Evolutionary conservation across 176 grass and related monocot species (phyloP).

Genomic region (Oryza nivara): DNA sequence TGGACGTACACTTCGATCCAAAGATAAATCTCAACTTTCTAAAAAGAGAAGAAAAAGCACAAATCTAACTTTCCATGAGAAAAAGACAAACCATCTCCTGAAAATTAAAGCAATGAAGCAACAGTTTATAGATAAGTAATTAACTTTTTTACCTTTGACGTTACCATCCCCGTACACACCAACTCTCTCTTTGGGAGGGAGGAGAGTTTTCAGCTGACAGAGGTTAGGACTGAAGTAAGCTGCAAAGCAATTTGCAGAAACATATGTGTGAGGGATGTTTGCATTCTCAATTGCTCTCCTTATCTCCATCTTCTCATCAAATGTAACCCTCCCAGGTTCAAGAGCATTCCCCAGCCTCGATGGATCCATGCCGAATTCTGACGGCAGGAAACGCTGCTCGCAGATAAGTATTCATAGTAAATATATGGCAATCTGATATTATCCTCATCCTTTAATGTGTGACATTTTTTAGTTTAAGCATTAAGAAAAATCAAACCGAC

Average conservation of each 20-base stretch:
- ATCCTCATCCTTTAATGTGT: too few relatives aligned
- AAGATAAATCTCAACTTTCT: too few relatives aligned
- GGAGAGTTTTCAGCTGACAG: slow-evolving; percentile 35
- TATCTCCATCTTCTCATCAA: slow-evolving; percentile 57
- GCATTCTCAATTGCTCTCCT: slow-evolving; percentile 56
- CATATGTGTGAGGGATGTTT: slow-evolving; percentile 61
- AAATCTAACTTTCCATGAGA: too few relatives aligned
- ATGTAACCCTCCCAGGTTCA: slow-evolving; percentile 47
- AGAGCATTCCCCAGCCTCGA: slow-evolving; percentile 58
- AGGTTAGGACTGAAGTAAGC: slow-evolving; percentile 42
- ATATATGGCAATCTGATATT: neutral
- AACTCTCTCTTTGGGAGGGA: slow-evolving; percentile 63
- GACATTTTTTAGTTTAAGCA: too few relatives aligned
- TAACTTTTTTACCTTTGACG: slow-evolving; percentile 41
- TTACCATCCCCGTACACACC: slow-evolving; percentile 49
- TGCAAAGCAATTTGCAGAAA: slow-evolving; percentile 57
- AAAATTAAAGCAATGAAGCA: too few relatives aligned
- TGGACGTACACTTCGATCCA: too few relatives aligned
- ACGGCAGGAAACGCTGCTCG: slow-evolving; percentile 62
- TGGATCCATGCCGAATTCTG: slow-evolving; percentile 70
- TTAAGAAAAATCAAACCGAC: too few relatives aligned
- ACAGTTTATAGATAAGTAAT: too few relatives aligned
- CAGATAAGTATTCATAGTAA: neutral
- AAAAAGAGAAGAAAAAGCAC: too few relatives aligned
- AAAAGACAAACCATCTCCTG: too few relatives aligned